Evolutionary conservation across 805 yeast genomes (phyloP), one percentile per base, ranked within the genome.

Genomic region (Cyberlindnera euphorbiiphila): DNA sequence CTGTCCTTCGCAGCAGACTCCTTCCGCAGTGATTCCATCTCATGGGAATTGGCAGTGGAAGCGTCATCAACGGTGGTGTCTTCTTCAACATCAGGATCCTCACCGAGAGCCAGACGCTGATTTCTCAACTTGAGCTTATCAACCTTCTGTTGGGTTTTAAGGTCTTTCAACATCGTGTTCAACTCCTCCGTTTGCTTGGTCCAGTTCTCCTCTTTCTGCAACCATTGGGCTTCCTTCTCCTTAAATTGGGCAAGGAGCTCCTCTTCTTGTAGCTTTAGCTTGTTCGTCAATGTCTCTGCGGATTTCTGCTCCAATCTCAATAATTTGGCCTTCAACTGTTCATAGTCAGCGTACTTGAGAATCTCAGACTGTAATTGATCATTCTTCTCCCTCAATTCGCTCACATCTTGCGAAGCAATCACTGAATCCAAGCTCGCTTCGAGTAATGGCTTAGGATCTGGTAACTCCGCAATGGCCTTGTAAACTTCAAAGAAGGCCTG

Each of bases 401-500:
- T 71, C 6, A 72, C 62, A 36, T 84, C 86, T 15, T 71, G 65
- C 1, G 71, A 66, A 14, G 74, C 71, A 4, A 71, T 59, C 7
- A 82, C 75, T 5, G 85, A 74, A 34, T 80, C 85, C 19, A 84
- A 56, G 1, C 89, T 76, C 25, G 78, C 71, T 49, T 83, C 84
- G 41, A 91, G 63, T 28, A 89, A 60, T 5, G 95, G 94, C 44
- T 72, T 76, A 1, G 98, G 98, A 62, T 91, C 97, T 0, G 97
- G 97, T 0, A 94, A 89, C 57, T 89, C 96, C 5, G 88, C 85
- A 5, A 91, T 64, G 12, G 77, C 68, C 39, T 85, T 68, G 64
- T 91, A 91, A 16, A 85, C 68, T 14, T 79, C 77, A 56, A 88
- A 75, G 53, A 93, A 82, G 21, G 78, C 70, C 25, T 71, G 66